Base-by-base conservation (phyloP, 306 rosid genomes). In the Neltuma alba region DNA sequence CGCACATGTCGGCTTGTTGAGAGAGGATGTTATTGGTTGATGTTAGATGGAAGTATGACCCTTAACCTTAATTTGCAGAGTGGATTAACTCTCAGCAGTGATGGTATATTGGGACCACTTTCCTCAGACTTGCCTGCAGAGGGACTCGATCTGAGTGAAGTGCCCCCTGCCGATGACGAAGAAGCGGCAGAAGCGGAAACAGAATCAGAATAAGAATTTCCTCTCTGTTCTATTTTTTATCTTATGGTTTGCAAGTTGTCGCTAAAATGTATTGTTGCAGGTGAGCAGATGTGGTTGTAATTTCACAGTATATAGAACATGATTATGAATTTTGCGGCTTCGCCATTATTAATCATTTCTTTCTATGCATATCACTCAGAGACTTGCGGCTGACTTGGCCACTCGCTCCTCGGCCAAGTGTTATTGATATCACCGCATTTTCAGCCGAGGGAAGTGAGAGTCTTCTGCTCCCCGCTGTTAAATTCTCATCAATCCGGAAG, bases 81-180 rank as follows among this genome's bases (percentile, higher is more conserved):
- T 86, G 98, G 98, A 84, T 86, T 89, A 67, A 90, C 92, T 70
- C 91, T 90, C 60, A 88, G 83, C 86, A 84, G 89, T 28, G 96
- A 92, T 0, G 98, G 98, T 27, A 93, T 91, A 79, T 89, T 85
- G 87, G 92, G 94, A 76, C 95, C 96, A 33, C 92, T 87, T 66
- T 40, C 84, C 67, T 83, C 92, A 37, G 97, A 92, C 81, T 86
- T 92, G 81, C 95, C 99, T n/a, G 80, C 82, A 21, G 97, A 89
- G 87, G 96, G 97, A 77, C 77, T 95, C 63, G 97, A 92, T 81
- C 83, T 92, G 77, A 86, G 85, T 77, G 92, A 87, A 58, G 83
- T 92, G 64, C 88, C 99, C 38, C 16, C 86, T 12, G 89, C 95
- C 28, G 89, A 80, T 45, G 90, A n/a, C n/a, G n/a, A n/a, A n/a